Conservation (phyloP, 1,139 yeast genomes). For the Ogataea hybrid region DNA sequence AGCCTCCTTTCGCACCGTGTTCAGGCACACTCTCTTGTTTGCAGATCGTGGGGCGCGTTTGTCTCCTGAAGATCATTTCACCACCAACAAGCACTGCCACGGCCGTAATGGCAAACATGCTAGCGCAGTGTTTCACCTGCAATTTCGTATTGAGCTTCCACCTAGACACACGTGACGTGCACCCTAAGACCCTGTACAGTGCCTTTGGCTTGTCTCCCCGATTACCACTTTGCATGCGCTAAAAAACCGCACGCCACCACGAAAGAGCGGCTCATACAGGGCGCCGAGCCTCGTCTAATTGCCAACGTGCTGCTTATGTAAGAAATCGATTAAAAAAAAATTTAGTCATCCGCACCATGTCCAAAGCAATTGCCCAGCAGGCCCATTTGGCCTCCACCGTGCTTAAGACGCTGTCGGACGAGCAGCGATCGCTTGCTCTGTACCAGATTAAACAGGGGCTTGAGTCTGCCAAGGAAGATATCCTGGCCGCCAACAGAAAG, state of each 20-base stretch:
- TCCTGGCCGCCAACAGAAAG: conserved; percentile 66
- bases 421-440: conserved; percentile 71
- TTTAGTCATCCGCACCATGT: conserved; percentile 33
- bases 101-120: not conserved
- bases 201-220: no score
- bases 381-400: conserved; percentile 80
- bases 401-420: conserved; percentile 72
- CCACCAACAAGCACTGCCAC: not conserved
- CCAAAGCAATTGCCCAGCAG: conserved; percentile 72
- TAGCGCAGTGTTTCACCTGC: no score
- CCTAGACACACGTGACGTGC: no score
- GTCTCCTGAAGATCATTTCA: not conserved
- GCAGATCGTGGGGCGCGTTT: not conserved
- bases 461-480: conserved; percentile 51
- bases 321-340: not conserved
- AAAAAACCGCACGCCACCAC: no score
- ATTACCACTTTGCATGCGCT: no score
- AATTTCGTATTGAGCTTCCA: no score
- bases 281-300: no score
- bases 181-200: no score
- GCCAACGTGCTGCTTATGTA: no score
- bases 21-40: not conserved
- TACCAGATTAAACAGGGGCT: conserved; percentile 70
- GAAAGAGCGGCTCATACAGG: no score
- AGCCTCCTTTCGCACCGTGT: conserved; percentile 7